Conservation (phyloP, 352 stramenopile genomes). For the Phytopythium montanum region DNA sequence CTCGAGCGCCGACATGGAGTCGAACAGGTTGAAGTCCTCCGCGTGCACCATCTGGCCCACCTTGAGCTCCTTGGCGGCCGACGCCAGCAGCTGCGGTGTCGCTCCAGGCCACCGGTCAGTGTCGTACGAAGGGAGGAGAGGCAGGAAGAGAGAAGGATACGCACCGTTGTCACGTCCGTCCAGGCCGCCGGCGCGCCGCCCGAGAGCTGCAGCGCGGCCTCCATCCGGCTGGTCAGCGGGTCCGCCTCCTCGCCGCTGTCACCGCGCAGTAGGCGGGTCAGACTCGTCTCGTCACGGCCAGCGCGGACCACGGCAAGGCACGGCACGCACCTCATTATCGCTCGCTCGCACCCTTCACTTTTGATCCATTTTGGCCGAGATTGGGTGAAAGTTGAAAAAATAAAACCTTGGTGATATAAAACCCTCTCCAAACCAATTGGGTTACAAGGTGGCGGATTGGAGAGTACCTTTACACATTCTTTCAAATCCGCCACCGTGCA, state of each 20-base stretch:
- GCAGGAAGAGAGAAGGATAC: background rate
- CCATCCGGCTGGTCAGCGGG: background rate
- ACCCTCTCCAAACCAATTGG: too few relatives aligned
- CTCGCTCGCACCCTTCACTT: conserved; percentile 1
- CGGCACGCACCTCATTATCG: background rate
- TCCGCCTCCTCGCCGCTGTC: background rate
- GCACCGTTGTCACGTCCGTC: conserved; percentile 5
- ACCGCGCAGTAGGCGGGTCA: background rate
- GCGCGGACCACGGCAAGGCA: background rate
- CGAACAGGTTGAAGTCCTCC: conserved; percentile 87
- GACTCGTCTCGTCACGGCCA: background rate
- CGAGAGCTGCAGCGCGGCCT: conserved; percentile 1
- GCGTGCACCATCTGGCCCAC: conserved; percentile 77
- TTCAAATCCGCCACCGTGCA: too few relatives aligned
- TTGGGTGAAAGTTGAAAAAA: too few relatives aligned
- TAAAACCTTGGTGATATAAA: too few relatives aligned
- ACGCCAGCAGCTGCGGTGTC: conserved; percentile 39
- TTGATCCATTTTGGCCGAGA: too few relatives aligned
- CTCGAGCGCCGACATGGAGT: conserved; percentile 94
- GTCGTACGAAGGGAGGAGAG: too few relatives aligned
- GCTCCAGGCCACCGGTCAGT: background rate
- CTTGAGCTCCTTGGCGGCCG: conserved; percentile 73
- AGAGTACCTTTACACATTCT: too few relatives aligned
- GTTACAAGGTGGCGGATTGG: too few relatives aligned
- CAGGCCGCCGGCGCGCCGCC: background rate